Base-by-base conservation (phyloP, 75 land plant genomes). In the Ceratopteris richardii region DNA sequence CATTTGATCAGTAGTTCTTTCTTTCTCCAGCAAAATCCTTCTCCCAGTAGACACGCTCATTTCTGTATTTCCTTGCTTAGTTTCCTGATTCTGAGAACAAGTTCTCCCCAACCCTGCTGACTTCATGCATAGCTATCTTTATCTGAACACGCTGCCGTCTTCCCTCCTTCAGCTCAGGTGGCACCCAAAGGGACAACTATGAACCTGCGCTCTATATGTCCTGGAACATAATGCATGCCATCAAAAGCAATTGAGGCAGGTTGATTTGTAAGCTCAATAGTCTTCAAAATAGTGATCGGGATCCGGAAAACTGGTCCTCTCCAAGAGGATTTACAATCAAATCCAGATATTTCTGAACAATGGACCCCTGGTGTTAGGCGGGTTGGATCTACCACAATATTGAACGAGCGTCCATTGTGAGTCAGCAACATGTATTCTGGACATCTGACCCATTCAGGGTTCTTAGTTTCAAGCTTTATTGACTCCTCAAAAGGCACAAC, bases 111-210 rank as follows among this genome's bases (percentile, higher is more conserved):
- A n/a, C n/a, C n/a, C n/a, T n/a, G n/a, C n/a, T n/a, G n/a, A n/a
- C n/a, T n/a, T n/a, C n/a, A n/a, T n/a, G n/a, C n/a, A n/a, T n/a
- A n/a, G n/a, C n/a, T n/a, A n/a, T n/a, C n/a, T n/a, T n/a, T n/a
- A n/a, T n/a, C n/a, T n/a, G n/a, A n/a, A n/a, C n/a, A n/a, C n/a
- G n/a, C n/a, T n/a, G n/a, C n/a, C n/a, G n/a, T n/a, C n/a, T n/a
- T n/a, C n/a, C n/a, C n/a, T n/a, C n/a, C 85, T 71, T 94, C 98
- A 46, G 72, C 91, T 96, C 96, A 94, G 7, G 81, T 83, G 55
- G 98, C 82, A 61, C 98, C 96, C 52, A 42, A 53, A 29, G 98
- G 98, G 12, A 94, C 96, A 25, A 79, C 80, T 40, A 94, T 70
- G 62, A 82, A 94, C 53, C 75, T 81, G 28, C 98, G 66, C 44